Base-by-base conservation (phyloP, 2,329 filamentous ascomycete species). In the Claviceps paspali region DNA sequence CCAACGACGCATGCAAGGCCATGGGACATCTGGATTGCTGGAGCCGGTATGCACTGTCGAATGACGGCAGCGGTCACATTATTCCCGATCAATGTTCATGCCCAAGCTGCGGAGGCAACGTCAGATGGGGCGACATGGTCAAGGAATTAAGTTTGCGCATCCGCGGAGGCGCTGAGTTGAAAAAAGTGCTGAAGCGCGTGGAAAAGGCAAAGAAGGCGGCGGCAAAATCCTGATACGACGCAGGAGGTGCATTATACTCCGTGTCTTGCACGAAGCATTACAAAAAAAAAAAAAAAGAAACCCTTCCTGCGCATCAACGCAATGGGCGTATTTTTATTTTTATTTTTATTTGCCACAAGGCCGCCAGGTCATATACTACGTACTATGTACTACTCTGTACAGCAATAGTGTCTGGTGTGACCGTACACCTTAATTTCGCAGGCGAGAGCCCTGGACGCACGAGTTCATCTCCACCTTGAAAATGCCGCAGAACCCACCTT, bases 51-150 rank as follows among this genome's bases (percentile, higher is more conserved):
- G 55, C 76, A 2, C 56, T 77, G 2, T 50, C 47, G 1, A 42
- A 49, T 1, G 54, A 60, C 3, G 50, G 49, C 0, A 48, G 52
- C 0, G 56, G 60, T 3, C 56, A 62, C 3, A 49, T 93, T 2
- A 51, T 93, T 1, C 88, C 88, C 0, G 63, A 71, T 2, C 52
- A 65, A 24, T 86, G 85, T 2, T 56, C 49, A 2, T 96, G 88
- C 58, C 84, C 84, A 0, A 60, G 61, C 15, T 96, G 88, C 51
- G 58, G 65, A 1, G 63, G 64, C 0, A 56, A 63, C 4, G 59
- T 86, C 2, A 54, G 65, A 35, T 96, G 88, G 88, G 64, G 67
- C 0, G 72, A 81, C 33, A 73, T 95, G 60, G 80, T 92, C 62
- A 87, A 77, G 52, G 87, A 93, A 52, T 58, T 93, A 47, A 91